phyloP scores from a whole-genome alignment of 208 protist species.

The Leishmania braziliensis region DNA sequence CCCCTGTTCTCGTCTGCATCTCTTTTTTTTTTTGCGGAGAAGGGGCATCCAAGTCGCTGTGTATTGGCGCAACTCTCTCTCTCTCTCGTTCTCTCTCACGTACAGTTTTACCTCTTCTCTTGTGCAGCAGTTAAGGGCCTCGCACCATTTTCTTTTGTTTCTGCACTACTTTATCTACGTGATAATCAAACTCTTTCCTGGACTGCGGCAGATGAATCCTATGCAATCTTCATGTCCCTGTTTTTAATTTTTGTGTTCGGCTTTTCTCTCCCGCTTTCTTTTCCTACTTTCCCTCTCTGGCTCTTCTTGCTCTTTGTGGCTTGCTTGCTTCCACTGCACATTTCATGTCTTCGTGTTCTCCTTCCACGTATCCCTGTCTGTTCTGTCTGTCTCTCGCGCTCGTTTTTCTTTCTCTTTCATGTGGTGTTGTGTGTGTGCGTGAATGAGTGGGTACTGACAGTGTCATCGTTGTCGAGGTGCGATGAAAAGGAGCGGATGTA shows the following conservation, averaged over 20 bases:
- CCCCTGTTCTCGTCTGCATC: neutral
- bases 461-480: neutral
- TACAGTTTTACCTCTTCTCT: neutral
- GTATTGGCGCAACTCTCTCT: neutral
- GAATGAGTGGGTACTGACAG: neutral
- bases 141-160: neutral
- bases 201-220: neutral
- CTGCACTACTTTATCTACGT: neutral
- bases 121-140: neutral
- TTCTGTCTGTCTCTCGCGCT: neutral
- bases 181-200: neutral
- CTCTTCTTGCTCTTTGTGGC: neutral
- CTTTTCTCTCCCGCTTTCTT: neutral
- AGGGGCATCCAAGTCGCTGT: neutral
- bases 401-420: neutral
- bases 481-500: neutral
- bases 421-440: neutral
- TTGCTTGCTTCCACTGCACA: neutral
- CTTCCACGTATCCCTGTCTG: neutral
- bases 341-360: slow-evolving; percentile 1
- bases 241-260: neutral
- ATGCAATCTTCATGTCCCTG: neutral
- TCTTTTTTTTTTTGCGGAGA: neutral
- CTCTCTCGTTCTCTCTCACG: neutral
- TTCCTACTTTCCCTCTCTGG: neutral